These are phyloP conservation scores for Sphagnum contortum DNA, from an alignment of 225 moss, liverwort and hornwort species.

Conservation along the genomic window DNA sequence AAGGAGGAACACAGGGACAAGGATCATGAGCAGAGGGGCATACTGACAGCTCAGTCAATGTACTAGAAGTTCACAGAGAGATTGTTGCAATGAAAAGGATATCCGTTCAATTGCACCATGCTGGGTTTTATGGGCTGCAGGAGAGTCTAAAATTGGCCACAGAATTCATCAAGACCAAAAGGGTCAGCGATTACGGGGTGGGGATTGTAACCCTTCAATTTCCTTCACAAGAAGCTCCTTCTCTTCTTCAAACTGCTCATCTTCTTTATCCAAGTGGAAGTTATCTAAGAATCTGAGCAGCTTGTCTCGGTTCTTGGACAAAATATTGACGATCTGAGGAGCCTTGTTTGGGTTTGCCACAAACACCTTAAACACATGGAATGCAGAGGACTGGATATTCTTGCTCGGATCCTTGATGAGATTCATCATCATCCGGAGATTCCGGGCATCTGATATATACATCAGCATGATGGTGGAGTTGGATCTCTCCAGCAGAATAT, in stretches of 20 bases:
- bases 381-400: conserved; percentile 92
- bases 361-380: conserved; percentile 97
- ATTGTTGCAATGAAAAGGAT: no score
- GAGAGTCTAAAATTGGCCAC: no score
- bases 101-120: no score
- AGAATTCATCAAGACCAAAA: no score
- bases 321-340: conserved; percentile 78
- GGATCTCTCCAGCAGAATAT: conserved; percentile 84
- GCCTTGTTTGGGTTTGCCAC: conserved; percentile 96
- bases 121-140: no score
- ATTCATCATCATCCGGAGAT: conserved; percentile 95
- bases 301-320: conserved; percentile 88
- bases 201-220: conserved; percentile 60
- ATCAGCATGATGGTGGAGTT: conserved; percentile 93
- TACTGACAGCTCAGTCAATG: no score
- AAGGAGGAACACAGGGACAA: no score
- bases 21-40: no score
- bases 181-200: conserved; percentile 18
- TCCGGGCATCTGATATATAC: conserved; percentile 95
- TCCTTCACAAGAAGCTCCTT: conserved; percentile 94
- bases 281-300: conserved; percentile 70
- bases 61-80: no score
- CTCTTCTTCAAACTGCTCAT: conserved; percentile 99
- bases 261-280: conserved; percentile 99
- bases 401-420: conserved; percentile 95